phyloP scores from a whole-genome alignment of 176 grass and related monocot species.

The Saccharum spontaneum region DNA sequence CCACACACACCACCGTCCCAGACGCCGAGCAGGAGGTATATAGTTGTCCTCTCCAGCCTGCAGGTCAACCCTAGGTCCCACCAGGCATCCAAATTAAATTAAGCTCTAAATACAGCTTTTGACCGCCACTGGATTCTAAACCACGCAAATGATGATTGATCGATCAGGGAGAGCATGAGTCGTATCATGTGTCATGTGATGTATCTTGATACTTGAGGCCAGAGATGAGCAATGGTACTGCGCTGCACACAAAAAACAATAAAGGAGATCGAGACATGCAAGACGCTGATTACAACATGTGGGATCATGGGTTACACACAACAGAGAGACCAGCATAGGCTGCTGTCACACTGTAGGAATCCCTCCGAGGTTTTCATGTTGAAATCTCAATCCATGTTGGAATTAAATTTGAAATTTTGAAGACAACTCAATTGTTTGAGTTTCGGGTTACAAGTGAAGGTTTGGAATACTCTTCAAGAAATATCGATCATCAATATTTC shows the following conservation, averaged over 20 bases:
- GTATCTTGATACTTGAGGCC: slow-evolving; percentile 25
- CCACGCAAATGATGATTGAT: slow-evolving; percentile 25
- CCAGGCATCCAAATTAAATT: not conserved
- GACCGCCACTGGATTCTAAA: slow-evolving; percentile 29
- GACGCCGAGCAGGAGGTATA: not conserved
- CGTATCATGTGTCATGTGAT: slow-evolving; percentile 33
- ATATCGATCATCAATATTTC: too few relatives aligned
- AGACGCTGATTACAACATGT: not conserved
- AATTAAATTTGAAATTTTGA: not conserved
- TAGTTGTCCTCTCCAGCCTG: not conserved
- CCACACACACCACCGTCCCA: slow-evolving; percentile 22
- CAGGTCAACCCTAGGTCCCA: slow-evolving; percentile 23
- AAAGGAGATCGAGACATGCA: slow-evolving; percentile 1
- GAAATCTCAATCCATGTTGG: not conserved
- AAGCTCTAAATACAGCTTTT: slow-evolving; percentile 27
- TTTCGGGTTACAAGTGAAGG: not conserved
- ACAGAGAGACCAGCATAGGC: not conserved
- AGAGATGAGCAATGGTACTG: not conserved
- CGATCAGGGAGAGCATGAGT: slow-evolving; percentile 15
- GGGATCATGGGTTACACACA: not conserved
- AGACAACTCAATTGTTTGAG: not conserved
- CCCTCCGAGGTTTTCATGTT: not conserved
- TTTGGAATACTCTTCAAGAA: not conserved
- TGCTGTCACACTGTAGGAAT: not conserved
- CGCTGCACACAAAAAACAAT: not conserved